Evolutionary conservation across 1,284 basidiomycete species (phyloP), one percentile per base, ranked within the genome.

Genomic region (Boletus holoroseus): DNA sequence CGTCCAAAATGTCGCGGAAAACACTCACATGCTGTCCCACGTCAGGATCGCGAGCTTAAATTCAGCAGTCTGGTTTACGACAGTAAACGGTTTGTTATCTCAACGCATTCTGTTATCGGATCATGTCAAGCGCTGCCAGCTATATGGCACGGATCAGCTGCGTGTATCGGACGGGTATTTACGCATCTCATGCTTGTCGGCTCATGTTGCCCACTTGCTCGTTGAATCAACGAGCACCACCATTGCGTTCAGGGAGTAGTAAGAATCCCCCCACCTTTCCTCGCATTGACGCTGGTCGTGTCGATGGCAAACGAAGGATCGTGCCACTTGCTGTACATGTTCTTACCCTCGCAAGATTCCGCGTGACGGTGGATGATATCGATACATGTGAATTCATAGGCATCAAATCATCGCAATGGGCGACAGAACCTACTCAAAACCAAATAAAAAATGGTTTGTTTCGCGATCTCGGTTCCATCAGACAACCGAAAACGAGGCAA

Each of bases 401-500:
- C 26, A 58, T 30, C 11, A 39, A 44, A 46, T 26, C 5, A 32
- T 40, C 32, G 27, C 43, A 27, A 44, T 37, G n/a, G 11, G 18
- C 35, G 12, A 43, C 37, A 45, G 30, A 55, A 46, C 28, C 32
- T 34, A 49, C 28, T 48, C 47, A 18, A 44, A 31, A 28, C 41
- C 46, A 43, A 44, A 39, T 34, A 38, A 47, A 44, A 26, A 13
- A n/a, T 22, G 22, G 11, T 3, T 31, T 27, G n/a, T 44, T 59
- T 48, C 26, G 32, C 36, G 49, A 38, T 28, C 41, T 58, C 54
- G 41, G 51, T 50, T 62, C 57, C 36, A 37, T 48, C 31, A 37
- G 50, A 43, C 59, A 60, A 41, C 55, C 53, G 60, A 57, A 52
- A 62, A 66, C 55, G 61, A 61, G 61, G 61, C 40, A 44, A 42